phyloP scores from a whole-genome alignment of 2,329 filamentous ascomycete genomes.

The Penicillium frequentans region DNA sequence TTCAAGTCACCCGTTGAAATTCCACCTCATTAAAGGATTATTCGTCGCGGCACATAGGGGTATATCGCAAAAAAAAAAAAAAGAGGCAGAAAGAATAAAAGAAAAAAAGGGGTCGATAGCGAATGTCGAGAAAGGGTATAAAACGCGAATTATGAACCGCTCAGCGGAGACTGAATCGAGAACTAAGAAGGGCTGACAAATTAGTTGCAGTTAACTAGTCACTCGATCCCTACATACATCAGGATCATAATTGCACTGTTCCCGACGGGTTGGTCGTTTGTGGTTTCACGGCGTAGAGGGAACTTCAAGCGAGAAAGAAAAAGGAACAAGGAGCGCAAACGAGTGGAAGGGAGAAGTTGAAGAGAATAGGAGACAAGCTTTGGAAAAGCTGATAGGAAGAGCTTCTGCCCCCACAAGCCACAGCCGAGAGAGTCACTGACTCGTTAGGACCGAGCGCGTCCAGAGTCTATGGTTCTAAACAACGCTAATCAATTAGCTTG shows the following conservation, averaged over 20 bases:
- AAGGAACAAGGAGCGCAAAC: constrained; percentile 1
- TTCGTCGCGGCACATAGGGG: constrained; percentile 17
- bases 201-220: constrained; percentile 11
- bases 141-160: constrained; percentile 3
- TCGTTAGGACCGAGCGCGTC: background rate
- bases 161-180: constrained; percentile 14
- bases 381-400: background rate
- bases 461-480: background rate
- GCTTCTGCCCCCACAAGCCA: constrained; percentile 5
- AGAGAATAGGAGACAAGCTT: constrained; percentile 7
- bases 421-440: constrained; percentile 5
- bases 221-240: constrained; percentile 14
- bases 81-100: constrained; percentile 4
- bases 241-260: constrained; percentile 20
- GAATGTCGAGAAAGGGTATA: constrained; percentile 15
- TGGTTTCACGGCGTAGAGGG: constrained; percentile 2
- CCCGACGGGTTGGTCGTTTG: constrained; percentile 16
- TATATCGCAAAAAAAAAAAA: constrained; percentile 9
- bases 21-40: constrained; percentile 19
- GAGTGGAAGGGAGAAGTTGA: constrained; percentile 1
- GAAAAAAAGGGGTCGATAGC: background rate
- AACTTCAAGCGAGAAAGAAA: background rate
- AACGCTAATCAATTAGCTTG: background rate
- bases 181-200: constrained; percentile 17
- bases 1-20: background rate